phyloP scores from a whole-genome alignment of 2,329 filamentous ascomycete species.

The Cercospora sp. region DNA sequence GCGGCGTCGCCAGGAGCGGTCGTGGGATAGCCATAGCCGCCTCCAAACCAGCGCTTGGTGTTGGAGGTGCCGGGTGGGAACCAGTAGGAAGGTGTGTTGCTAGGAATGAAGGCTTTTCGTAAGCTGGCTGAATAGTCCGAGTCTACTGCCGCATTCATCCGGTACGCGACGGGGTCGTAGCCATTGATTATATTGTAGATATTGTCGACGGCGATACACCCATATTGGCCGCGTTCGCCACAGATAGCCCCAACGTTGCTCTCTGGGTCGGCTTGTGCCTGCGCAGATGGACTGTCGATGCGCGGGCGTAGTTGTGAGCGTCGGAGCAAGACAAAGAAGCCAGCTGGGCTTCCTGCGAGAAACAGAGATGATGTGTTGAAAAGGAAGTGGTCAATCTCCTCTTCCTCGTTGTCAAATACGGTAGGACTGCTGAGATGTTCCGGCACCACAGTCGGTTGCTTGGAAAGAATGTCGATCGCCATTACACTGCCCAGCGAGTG shows the following conservation, averaged over 20 bases:
- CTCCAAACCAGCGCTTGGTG: conserved; percentile 44
- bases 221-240: conserved; percentile 78
- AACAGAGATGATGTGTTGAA: conserved; percentile 92
- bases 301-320: conserved; percentile 71
- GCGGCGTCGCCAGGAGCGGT: conserved; percentile 33
- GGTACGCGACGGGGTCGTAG: conserved; percentile 81
- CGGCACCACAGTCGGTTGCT: conserved; percentile 75
- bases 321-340: conserved; percentile 89
- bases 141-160: conserved; percentile 89
- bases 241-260: conserved; percentile 58
- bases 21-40: conserved; percentile 21
- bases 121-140: conserved; percentile 73
- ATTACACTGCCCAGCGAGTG: conserved; percentile 95
- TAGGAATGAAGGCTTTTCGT: conserved; percentile 77
- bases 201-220: conserved; percentile 91
- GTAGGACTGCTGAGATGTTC: conserved; percentile 40
- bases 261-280: conserved; percentile 63
- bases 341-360: conserved; percentile 83
- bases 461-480: conserved; percentile 86
- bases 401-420: conserved; percentile 28
- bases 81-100: conserved; percentile 56
- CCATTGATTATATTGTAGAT: conserved; percentile 88
- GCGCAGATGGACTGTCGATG: conserved; percentile 72
- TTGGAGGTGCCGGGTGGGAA: conserved; percentile 40
- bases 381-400: conserved; percentile 64